Conservation (phyloP, 768 basidiomycete genomes). For the Pleurotus salmoneostramineus region DNA sequence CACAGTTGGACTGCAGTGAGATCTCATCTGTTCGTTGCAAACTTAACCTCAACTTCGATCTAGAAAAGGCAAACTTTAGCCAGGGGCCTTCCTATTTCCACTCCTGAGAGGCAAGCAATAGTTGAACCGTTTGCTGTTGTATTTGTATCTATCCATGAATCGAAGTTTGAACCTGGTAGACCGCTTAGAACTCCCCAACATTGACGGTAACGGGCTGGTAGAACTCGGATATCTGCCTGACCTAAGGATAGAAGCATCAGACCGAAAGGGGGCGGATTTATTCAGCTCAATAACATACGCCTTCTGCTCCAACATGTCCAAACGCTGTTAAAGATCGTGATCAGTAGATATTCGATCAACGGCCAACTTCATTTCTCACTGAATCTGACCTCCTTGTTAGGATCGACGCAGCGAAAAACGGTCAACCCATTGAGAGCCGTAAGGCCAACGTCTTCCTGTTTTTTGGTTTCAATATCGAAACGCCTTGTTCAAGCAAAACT, state of each 20-base stretch:
- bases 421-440: background rate
- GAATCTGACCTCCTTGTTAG: background rate
- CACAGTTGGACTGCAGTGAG: background rate
- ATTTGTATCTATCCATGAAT: background rate
- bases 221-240: background rate
- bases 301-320: background rate
- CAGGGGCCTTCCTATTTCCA: too few species aligned
- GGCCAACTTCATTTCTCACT: background rate
- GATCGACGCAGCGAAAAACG: background rate
- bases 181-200: background rate
- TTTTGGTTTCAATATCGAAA: too few species aligned
- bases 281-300: background rate
- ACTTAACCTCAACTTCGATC: background rate
- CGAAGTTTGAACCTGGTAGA: background rate
- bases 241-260: background rate
- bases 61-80: too few species aligned
- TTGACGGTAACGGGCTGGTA: background rate
- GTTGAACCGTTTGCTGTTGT: background rate
- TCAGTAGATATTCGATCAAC: background rate
- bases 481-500: too few species aligned
- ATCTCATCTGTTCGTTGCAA: background rate
- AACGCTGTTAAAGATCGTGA: background rate
- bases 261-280: background rate
- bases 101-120: background rate
- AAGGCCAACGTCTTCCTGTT: background rate